Evolutionary conservation across 2,329 filamentous ascomycete genomes (phyloP).

Genomic region (Rutstroemia sp.): DNA sequence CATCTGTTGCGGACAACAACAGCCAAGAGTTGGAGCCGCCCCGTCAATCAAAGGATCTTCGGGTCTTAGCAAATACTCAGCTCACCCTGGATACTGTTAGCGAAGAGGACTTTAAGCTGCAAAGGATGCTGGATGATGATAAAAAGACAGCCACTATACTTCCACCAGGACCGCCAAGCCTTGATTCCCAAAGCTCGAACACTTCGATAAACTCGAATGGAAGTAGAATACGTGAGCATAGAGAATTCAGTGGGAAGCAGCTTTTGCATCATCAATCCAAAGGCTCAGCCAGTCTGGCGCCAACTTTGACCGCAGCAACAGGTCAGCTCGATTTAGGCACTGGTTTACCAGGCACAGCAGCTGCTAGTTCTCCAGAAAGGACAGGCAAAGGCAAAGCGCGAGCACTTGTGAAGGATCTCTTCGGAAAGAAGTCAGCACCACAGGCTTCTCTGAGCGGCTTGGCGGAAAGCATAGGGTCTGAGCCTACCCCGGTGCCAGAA

Average conservation of each 20-base stretch:
- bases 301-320: constrained; percentile 21
- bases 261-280: constrained; percentile 18
- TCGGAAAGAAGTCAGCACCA: constrained; percentile 22
- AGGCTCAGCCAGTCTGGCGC: constrained; percentile 21
- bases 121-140: constrained; percentile 5
- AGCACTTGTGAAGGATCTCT: constrained; percentile 20
- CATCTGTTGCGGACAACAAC: not conserved
- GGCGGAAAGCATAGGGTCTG: not conserved
- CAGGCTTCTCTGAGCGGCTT: constrained; percentile 3
- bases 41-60: not conserved
- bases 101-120: constrained; percentile 4
- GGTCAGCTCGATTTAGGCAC: constrained; percentile 19
- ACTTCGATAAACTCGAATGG: constrained; percentile 1
- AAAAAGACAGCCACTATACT: not conserved
- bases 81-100: not conserved
- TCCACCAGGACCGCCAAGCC: not conserved
- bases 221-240: not conserved
- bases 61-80: not conserved
- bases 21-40: not conserved
- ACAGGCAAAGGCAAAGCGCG: constrained; percentile 16
- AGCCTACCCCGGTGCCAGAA: not conserved
- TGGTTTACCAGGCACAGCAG: not conserved
- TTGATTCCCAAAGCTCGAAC: constrained; percentile 8
- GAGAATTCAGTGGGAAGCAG: constrained; percentile 8
- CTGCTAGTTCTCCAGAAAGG: not conserved